Conservation (phyloP, 78 protist species). For the Dictyostelium capitatum region DNA sequence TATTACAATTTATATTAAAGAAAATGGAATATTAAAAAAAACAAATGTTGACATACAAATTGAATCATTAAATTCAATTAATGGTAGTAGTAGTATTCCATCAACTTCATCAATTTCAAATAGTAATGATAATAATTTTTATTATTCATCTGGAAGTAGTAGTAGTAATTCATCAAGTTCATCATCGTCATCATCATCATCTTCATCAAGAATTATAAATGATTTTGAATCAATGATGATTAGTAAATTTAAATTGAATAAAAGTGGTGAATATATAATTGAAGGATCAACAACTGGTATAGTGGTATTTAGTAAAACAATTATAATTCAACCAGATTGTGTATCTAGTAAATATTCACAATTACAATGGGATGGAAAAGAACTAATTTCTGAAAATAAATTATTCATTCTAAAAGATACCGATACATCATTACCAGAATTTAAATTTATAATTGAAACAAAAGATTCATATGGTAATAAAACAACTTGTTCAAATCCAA, state of each 20-base stretch:
- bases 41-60: slow-evolving; percentile 11
- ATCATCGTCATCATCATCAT: not conserved
- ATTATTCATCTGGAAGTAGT: not conserved
- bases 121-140: not conserved
- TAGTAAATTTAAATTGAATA: slow-evolving; percentile 22
- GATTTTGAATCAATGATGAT: slow-evolving; percentile 15
- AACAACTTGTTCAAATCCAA: not conserved
- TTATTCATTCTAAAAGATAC: slow-evolving; percentile 35
- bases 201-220: not conserved
- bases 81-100: not conserved
- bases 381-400: slow-evolving; percentile 62
- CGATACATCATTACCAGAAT: not conserved
- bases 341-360: slow-evolving; percentile 49
- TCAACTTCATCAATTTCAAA: not conserved
- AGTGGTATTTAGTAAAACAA: not conserved
- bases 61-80: not conserved
- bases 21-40: slow-evolving; percentile 41
- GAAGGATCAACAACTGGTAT: slow-evolving; percentile 24
- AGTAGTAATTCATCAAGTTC: not conserved
- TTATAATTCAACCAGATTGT: slow-evolving; percentile 15
- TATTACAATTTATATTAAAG: slow-evolving; percentile 40
- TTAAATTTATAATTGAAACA: slow-evolving; percentile 37
- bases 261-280: slow-evolving; percentile 58
- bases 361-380: slow-evolving; percentile 69
- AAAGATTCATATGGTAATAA: slow-evolving; percentile 59